phyloP scores from a whole-genome alignment of 164 flowering plant species.

The Stephania japonica region DNA sequence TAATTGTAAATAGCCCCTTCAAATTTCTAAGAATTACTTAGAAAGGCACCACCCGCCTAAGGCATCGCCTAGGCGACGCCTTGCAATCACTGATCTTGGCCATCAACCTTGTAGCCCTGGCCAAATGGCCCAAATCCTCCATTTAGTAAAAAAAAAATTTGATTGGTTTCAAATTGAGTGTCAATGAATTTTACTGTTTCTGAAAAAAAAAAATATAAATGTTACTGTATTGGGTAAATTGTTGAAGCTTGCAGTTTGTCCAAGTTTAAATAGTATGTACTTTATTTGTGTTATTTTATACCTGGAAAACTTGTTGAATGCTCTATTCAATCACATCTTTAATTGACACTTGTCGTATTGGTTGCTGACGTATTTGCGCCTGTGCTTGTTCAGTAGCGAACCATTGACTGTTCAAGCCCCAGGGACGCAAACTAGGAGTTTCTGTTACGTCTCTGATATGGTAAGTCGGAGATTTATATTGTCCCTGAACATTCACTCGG shows the following conservation, averaged over 20 bases:
- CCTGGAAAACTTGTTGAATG: background rate
- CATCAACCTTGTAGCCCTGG: no score
- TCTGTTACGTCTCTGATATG: constrained; percentile 82
- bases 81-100: no score
- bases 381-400: constrained; percentile 37
- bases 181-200: background rate
- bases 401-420: constrained; percentile 68
- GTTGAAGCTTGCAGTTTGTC: no score
- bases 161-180: background rate
- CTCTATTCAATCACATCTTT: background rate
- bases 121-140: background rate
- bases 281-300: no score
- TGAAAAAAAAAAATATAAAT: no score
- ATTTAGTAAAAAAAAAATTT: background rate
- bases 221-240: background rate
- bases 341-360: background rate
- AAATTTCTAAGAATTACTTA: no score
- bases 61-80: no score
- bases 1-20: no score
- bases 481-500: background rate
- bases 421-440: constrained; percentile 78
- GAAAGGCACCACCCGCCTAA: no score
- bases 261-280: no score
- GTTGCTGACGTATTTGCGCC: constrained; percentile 4
- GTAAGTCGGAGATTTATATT: constrained; percentile 26